Evolutionary conservation across 768 basidiomycete genomes (phyloP), one percentile per base, ranked within the genome.

Genomic region (Imleria badia): DNA sequence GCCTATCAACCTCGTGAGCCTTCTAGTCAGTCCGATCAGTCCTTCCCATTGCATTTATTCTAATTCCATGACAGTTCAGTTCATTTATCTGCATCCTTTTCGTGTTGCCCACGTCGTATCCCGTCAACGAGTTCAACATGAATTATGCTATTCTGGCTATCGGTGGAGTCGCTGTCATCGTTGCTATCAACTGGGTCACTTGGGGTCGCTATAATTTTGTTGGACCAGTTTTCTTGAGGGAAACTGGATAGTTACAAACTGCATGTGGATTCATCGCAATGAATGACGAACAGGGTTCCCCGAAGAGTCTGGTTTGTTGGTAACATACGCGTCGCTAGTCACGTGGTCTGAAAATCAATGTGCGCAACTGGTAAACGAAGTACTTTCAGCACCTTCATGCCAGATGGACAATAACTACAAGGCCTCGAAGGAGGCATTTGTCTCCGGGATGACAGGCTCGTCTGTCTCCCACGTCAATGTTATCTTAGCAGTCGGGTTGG

Each of bases 381-480:
- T 10, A 20, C 39, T 40, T 40, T 10, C 11, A 33, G 7, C 12
- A 20, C n/a, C 12, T 41, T 36, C 20, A 33, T 38, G 33, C 26
- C 22, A 22, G 26, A 69, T 63, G 69, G 50, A 55, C 50, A 15
- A 45, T 36, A 22, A 55, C 43, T 95, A 95, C 79, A 94, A 91
- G 69, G 60, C 76, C 9, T 82, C 79, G 10, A 96, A 96, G 70
- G 89, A 92, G 73, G 82, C 81, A 0, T 96, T 94, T 64, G 87
- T 93, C 36, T 84, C 90, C 8, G 82, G 84, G 36, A 81, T 78
- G 71, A 78, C 78, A 1, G 94, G 94, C 2, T 87, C 88, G 0
- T 81, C 84, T 3, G 75, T 94, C 4, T 66, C 66, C 2, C 83
- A 86, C 63, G 76, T 94, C 61, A 90, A 92, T 65, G 60, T 79